Evolutionary conservation across 2,329 filamentous ascomycete species (phyloP), one percentile per base, ranked within the genome.

Genomic region (Periconia sp.): DNA sequence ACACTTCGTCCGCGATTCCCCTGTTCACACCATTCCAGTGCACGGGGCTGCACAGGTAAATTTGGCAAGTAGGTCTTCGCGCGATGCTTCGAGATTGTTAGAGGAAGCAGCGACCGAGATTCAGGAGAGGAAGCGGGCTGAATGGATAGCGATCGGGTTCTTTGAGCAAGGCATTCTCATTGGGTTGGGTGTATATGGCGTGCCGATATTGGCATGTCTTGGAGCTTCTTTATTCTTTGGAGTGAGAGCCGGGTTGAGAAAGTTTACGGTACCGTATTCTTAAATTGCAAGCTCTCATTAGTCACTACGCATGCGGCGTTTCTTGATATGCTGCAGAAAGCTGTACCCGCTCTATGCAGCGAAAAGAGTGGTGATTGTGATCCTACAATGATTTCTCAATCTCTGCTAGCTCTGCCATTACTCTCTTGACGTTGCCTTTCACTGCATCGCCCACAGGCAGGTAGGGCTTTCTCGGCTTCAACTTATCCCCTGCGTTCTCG

Each of bases 161-260:
- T 65, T 65, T 21, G 62, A 50, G 57, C 68, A 57, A 51, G 70
- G 50, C 36, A 66, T 50, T 43, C 63, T 54, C 22, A 63, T 71
- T 18, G 70, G 70, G 2, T 40, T 72, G 34, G 66, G 66, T 1
- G 22, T 73, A 13, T 66, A 57, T 37, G 64, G 59, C 5, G 46
- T 66, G 16, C 65, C 65, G 11, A 10, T 68, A 5, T n/a, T 68
- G 33, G 48, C 55, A 7, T 62, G 60, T 34, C 29, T 69, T 32
- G 57, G 60, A 1, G 57, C 58, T 15, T 40, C 48, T 18, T 16
- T 63, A 2, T 64, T 58, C 30, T 63, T 52, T 53, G 61, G 60
- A 11, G 47, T 59, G 6, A 43, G 58, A 17, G 52, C 54, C 31
- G 60, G 59, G 11, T 40, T 62, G 50, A 58, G 55, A 43, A 56